phyloP scores from a whole-genome alignment of 2,329 filamentous ascomycete genomes.

The Pseudogymnoascus verrucosus region DNA sequence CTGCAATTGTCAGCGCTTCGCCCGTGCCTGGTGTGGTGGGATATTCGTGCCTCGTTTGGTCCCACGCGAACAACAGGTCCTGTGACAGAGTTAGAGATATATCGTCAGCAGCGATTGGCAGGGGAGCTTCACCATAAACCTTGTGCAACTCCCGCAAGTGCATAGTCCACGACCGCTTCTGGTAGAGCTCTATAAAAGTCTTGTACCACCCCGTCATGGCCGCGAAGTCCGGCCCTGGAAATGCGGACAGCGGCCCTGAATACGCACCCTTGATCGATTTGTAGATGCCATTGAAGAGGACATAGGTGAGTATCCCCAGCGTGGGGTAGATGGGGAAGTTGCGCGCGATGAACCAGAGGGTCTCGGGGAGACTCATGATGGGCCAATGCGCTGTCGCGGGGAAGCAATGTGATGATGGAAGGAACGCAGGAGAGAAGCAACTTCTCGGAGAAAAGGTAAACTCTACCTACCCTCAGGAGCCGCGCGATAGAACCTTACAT shows the following conservation, averaged over 20 bases:
- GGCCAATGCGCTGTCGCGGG: neutral
- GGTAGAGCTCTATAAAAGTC: neutral
- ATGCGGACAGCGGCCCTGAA: neutral
- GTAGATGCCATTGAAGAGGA: neutral
- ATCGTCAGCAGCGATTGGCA: neutral
- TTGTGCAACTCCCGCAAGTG: neutral
- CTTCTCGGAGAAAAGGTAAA: neutral
- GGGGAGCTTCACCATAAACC: neutral
- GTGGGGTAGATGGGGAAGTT: neutral
- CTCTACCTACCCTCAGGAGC: neutral
- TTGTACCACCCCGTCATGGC: neutral
- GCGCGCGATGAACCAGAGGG: neutral
- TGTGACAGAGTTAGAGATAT: slow-evolving; percentile 5
- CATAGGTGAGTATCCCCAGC: neutral
- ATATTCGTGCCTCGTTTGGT: slow-evolving; percentile 21
- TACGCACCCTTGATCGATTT: neutral
- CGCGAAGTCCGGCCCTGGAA: neutral
- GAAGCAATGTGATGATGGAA: neutral
- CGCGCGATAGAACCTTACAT: neutral
- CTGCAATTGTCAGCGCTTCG: slow-evolving; percentile 16
- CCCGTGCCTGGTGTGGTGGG: neutral
- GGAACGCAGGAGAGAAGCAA: neutral
- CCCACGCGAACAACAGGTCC: slow-evolving; percentile 23
- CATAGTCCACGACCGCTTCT: neutral
- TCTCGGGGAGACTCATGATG: neutral